Conservation (phyloP, 1,284 basidiomycete species). For the Cystobasidium pallidum region DNA sequence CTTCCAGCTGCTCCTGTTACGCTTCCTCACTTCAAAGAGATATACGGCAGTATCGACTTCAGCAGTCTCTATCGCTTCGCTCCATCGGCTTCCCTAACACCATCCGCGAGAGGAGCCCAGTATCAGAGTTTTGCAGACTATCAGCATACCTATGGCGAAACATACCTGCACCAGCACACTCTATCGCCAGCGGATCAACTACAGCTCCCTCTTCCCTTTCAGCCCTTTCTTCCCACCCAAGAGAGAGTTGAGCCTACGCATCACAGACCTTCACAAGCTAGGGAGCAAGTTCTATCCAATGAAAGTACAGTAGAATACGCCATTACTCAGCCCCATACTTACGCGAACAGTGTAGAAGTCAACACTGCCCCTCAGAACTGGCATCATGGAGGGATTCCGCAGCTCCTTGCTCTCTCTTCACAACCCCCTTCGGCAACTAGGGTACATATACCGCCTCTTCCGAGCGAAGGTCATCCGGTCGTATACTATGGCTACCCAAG, state of each 20-base stretch:
- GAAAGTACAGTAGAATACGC: not conserved
- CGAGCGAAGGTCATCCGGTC: not conserved
- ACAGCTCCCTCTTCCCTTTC: slow-evolving; percentile 16
- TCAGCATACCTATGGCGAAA: not conserved
- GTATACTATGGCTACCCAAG: slow-evolving; percentile 4
- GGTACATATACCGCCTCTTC: not conserved
- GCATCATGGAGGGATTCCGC: not conserved
- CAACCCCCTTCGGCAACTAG: not conserved
- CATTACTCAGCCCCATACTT: too few species aligned
- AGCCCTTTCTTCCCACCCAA: slow-evolving; percentile 11
- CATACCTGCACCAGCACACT: not conserved
- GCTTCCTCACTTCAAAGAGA: slow-evolving; percentile 9
- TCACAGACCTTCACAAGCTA: not conserved
- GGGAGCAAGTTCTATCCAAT: too few species aligned
- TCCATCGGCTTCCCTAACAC: not conserved
- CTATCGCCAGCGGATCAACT: not conserved
- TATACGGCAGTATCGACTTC: slow-evolving; percentile 14
- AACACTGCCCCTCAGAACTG: not conserved
- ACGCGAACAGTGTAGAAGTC: too few species aligned
- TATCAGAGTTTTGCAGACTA: not conserved
- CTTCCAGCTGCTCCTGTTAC: not conserved
- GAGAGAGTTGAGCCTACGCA: not conserved
- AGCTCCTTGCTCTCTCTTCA: not conserved
- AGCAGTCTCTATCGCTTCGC: not conserved
- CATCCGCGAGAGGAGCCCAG: not conserved